Evolutionary conservation across 192 early-diverging fungal species (phyloP), one percentile per base, ranked within the genome.

Genomic region (Thamnidium elegans): DNA sequence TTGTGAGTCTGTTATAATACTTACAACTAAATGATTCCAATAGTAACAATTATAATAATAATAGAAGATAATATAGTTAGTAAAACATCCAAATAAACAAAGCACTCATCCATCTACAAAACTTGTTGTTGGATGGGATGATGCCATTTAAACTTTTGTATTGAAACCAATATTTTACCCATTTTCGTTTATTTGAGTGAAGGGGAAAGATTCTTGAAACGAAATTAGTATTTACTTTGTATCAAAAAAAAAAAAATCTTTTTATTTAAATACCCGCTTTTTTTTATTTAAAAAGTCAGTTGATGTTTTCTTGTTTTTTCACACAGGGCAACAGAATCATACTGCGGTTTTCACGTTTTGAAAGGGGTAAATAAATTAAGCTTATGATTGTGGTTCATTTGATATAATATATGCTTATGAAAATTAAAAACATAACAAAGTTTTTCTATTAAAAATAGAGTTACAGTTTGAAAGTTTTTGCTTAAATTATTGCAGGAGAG

Each of bases 11-110:
- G 42, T 15, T 36, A 21, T 9, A 39, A 39, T 65, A 61, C 70
- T 60, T 71, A 71, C 70, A 64, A 66, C 64, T 66, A 61, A 23
- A 48, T 1, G 15, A 47, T 58, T 19, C 32, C 26, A 26, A 19
- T 42, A 30, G n/a, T n/a, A 53, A 36, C 10, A 63, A 34, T n/a
- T 43, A 31, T 30, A 30, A 31, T 7, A 3, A 51, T 4, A 34
- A 48, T 42, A 63, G 45, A 46, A 48, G 26, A 46, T 13, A 44
- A 44, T 8, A 1, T 42, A 26, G 54, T 55, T 26, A 56, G 44
- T 46, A 31, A 43, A 20, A 14, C 14, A 48, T 58, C 17, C 5
- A 39, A 39, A 11, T 44, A 39, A 23, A 58, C 34, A 9, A 58
- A 21, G 42, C 34, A 58, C 20, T 32, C 55, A 58, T 58, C 55